These are phyloP conservation scores for Prasinococcaceae sp. DNA, from an alignment of 139 green algal species.

Conservation along the genomic window DNA sequence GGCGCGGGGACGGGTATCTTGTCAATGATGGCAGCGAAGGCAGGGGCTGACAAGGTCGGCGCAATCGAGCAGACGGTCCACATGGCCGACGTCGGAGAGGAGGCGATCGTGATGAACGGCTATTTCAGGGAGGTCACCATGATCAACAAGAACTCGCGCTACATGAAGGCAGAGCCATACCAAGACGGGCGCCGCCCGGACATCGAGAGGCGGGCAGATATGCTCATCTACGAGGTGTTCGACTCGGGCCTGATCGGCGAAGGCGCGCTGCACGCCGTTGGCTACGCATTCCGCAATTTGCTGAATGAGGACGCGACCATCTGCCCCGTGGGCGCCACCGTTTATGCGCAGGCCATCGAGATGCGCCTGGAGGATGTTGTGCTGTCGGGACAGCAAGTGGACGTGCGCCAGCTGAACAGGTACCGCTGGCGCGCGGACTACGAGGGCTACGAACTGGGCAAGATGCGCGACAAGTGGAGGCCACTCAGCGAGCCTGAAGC, in stretches of 20 bases:
- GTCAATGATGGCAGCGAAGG: slow-evolving; percentile 54
- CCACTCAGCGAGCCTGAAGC: slow-evolving; percentile 27
- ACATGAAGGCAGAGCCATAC: too few species aligned
- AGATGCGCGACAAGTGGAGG: slow-evolving; percentile 30
- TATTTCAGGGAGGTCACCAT: slow-evolving; percentile 29
- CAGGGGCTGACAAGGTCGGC: slow-evolving; percentile 34
- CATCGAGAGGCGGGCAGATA: slow-evolving; percentile 28
- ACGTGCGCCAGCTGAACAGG: slow-evolving; percentile 32
- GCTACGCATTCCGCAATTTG: slow-evolving; percentile 25
- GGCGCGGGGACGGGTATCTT: slow-evolving; percentile 55
- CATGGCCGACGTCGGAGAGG: slow-evolving; percentile 54
- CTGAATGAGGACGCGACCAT: slow-evolving; percentile 31
- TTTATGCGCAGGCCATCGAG: slow-evolving; percentile 49
- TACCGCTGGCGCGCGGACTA: slow-evolving; percentile 51
- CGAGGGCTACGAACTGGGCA: slow-evolving; percentile 46
- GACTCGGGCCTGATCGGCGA: slow-evolving; percentile 68
- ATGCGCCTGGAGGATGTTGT: slow-evolving; percentile 25
- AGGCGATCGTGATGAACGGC: slow-evolving; percentile 48
- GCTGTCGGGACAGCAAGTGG: too few species aligned
- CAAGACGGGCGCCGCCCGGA: slow-evolving; percentile 42
- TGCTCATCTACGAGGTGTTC: slow-evolving; percentile 63
- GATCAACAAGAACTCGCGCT: slow-evolving; percentile 44
- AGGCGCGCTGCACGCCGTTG: slow-evolving; percentile 54
- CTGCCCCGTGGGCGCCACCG: slow-evolving; percentile 33
- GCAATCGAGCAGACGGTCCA: slow-evolving; percentile 36